A percentile compares a stretch with the other conserved stretches of the same genome.
These are phyloP conservation scores for Aegle marmelos DNA, from an alignment of 345 rosid species.

Conservation along the genomic window DNA sequence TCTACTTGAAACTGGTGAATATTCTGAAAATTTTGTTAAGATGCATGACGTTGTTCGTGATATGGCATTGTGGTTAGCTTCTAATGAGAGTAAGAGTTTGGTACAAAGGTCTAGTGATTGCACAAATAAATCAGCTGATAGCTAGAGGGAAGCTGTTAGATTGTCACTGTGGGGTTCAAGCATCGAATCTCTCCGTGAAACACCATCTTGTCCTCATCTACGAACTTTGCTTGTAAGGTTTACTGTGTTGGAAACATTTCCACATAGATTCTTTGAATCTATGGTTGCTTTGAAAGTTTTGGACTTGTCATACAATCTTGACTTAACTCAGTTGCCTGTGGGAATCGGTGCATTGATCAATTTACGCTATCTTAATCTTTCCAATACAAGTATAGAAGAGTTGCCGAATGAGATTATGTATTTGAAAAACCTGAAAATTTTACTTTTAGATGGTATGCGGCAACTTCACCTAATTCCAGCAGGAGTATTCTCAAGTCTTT, in stretches of 20 bases:
- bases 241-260: background rate
- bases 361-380: conserved; percentile 17
- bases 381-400: background rate
- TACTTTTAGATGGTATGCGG: conserved; percentile 5
- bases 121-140: background rate
- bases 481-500: conserved; percentile 18
- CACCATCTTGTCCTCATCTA: background rate
- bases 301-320: background rate
- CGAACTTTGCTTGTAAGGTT: background rate
- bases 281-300: background rate
- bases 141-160: background rate
- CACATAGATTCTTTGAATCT: background rate
- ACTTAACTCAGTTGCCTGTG: background rate
- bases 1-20: conserved; percentile 15
- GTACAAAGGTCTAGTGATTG: background rate
- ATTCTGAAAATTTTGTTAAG: background rate
- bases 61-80: conserved; percentile 25
- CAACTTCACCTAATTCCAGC: too few species aligned
- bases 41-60: conserved; percentile 30
- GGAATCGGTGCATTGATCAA: background rate
- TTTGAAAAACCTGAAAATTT: background rate
- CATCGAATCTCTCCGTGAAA: background rate
- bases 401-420: background rate
- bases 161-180: background rate
- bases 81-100: background rate